These are phyloP conservation scores for Fusarium brevicatenulatum DNA, from an alignment of 2,329 filamentous ascomycete genomes.

Conservation along the genomic window DNA sequence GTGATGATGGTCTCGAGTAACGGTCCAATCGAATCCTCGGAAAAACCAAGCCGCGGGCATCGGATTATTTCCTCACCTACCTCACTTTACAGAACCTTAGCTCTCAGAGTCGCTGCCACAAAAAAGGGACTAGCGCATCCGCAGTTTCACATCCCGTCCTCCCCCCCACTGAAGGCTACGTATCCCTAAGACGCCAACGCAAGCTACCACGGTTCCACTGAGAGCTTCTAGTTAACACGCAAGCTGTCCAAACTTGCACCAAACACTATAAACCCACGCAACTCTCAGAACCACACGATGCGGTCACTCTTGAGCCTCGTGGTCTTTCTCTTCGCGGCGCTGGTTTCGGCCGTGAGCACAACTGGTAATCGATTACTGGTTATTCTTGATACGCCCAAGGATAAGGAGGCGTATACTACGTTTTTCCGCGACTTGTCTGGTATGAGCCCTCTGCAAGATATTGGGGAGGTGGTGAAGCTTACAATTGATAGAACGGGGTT, in stretches of 20 bases:
- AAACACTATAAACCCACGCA: conserved; percentile 13
- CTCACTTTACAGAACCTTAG: not conserved
- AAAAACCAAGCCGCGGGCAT: conserved; percentile 46
- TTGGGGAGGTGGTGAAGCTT: conserved; percentile 13
- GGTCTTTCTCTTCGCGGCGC: conserved; percentile 71
- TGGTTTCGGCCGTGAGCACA: conserved; percentile 80
- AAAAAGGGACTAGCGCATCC: conserved; percentile 21
- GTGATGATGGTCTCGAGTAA: conserved; percentile 38
- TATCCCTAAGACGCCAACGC: conserved; percentile 49
- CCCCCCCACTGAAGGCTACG: conserved; percentile 49
- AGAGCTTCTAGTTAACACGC: conserved; percentile 38
- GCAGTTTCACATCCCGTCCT: not conserved
- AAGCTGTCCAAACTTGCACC: conserved; percentile 42
- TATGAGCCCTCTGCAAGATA: conserved; percentile 48
- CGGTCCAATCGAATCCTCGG: conserved; percentile 44
- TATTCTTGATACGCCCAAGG: conserved; percentile 82
- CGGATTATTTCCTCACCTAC: conserved; percentile 38
- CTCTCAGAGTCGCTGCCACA: not conserved
- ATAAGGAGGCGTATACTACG: conserved; percentile 84
- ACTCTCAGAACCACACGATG: conserved; percentile 62
- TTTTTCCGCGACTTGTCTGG: conserved; percentile 80
- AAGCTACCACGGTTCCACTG: conserved; percentile 39
- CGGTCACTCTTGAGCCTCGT: conserved; percentile 78
- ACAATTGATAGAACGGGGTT: conserved; percentile 76
- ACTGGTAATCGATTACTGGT: conserved; percentile 84